Evolutionary conservation across 768 basidiomycete genomes (phyloP).

Genomic region (Rhodotorula babjevae): DNA sequence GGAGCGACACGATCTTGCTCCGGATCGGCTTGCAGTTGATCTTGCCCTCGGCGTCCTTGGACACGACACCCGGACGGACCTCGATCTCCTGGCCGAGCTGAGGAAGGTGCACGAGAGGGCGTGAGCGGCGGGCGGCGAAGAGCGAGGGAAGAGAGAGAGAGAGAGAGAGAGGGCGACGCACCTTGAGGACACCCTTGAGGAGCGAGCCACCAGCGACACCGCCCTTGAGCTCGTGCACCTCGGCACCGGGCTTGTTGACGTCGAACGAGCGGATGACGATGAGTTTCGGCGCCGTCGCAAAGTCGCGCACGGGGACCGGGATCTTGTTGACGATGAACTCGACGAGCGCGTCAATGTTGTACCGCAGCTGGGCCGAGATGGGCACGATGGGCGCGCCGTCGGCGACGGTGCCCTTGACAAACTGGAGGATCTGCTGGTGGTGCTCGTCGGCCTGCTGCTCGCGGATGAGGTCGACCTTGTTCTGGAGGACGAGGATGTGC

Average conservation of each 20-base stretch:
- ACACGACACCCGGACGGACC: conserved; percentile 93
- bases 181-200: conserved; percentile 78
- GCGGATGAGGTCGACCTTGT: conserved; percentile 97
- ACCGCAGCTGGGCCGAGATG: conserved; percentile 96
- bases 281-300: conserved; percentile 80
- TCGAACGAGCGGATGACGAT: conserved; percentile 99
- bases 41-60: conserved; percentile 82
- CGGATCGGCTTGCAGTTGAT: conserved; percentile 92
- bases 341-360: conserved; percentile 99
- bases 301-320: conserved; percentile 89
- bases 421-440: conserved; percentile 88
- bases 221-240: conserved; percentile 93
- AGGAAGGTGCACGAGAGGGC: neutral
- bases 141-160: neutral
- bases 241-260: conserved; percentile 97
- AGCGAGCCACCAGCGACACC: conserved; percentile 98
- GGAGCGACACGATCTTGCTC: conserved; percentile 80
- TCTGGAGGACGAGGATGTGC: conserved; percentile 81
- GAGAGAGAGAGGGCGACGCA: conserved; percentile 30
- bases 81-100: conserved; percentile 84
- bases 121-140: too few species aligned
- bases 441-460: conserved; percentile 91
- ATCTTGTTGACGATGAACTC: conserved; percentile 97
- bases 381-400: conserved; percentile 97
- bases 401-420: conserved; percentile 97